A percentile compares a stretch with the other conserved stretches of the same genome.
Evolutionary conservation across 2,329 filamentous ascomycete species (phyloP).

Genomic region (Epichloe typhina): DNA sequence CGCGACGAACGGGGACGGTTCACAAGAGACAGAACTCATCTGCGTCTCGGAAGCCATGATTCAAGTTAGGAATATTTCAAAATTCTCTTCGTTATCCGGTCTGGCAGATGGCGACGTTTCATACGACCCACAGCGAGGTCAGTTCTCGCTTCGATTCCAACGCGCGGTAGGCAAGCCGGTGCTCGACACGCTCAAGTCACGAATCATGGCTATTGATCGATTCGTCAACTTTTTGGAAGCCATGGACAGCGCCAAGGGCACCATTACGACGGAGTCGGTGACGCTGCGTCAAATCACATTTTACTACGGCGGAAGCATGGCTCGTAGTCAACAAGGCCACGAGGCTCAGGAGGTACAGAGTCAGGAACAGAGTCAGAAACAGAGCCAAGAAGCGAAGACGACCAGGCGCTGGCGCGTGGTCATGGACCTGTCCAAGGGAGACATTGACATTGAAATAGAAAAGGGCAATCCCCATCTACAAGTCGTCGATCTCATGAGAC

Average conservation of each 20-base stretch:
- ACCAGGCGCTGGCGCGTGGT: conserved; percentile 35
- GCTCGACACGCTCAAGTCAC: conserved; percentile 42
- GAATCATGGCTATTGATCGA: conserved; percentile 54
- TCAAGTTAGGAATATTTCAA: conserved; percentile 36
- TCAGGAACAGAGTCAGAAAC: background rate
- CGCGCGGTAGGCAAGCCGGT: conserved; percentile 45
- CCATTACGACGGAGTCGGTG: conserved; percentile 44
- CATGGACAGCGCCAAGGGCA: conserved; percentile 41
- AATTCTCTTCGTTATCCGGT: conserved; percentile 40
- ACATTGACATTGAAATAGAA: conserved; percentile 47
- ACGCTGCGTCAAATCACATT: conserved; percentile 53
- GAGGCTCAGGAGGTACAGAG: background rate
- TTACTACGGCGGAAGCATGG: conserved; percentile 37
- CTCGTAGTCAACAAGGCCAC: conserved; percentile 9
- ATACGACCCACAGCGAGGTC: conserved; percentile 45
- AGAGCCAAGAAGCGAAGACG: conserved; percentile 5
- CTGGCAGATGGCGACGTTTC: conserved; percentile 48
- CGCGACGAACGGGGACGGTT: conserved; percentile 5
- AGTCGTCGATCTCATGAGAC: conserved; percentile 44
- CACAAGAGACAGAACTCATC: conserved; percentile 15
- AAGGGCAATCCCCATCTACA: conserved; percentile 54
- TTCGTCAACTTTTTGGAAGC: conserved; percentile 58
- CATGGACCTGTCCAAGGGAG: conserved; percentile 40
- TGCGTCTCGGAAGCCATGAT: conserved; percentile 41
- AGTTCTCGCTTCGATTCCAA: conserved; percentile 48